Percentiles rank a stretch among this genome's conserved stretches.
These are phyloP conservation scores for Aspergillus felis DNA, from an alignment of 2,329 filamentous ascomycete genomes.

Conservation along the genomic window DNA sequence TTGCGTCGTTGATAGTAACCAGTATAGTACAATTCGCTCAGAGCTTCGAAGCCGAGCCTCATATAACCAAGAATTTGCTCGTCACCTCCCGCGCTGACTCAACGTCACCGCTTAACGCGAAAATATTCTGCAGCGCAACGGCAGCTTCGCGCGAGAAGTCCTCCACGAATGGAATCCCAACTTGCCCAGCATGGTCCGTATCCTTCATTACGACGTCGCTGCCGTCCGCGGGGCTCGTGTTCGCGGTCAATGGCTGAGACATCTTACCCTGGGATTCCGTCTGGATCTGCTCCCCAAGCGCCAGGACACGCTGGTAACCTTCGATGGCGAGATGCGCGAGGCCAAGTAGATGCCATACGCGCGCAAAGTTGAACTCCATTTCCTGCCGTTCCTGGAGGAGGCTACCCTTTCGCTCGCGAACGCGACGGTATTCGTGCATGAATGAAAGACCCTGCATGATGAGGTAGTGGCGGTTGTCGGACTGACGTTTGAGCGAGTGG, in stretches of 20 bases:
- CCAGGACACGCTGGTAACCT: conserved; percentile 62
- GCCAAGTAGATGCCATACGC: conserved; percentile 72
- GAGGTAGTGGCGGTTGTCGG: conserved; percentile 83
- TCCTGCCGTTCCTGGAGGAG: conserved; percentile 59
- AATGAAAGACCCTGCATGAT: conserved; percentile 83
- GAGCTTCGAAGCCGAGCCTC: neutral
- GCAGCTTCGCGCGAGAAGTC: conserved; percentile 68
- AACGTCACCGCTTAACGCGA: conserved; percentile 61
- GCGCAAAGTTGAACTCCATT: conserved; percentile 75
- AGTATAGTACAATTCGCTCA: neutral
- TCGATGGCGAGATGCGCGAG: conserved; percentile 67
- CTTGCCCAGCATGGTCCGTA: conserved; percentile 5
- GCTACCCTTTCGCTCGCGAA: conserved; percentile 47
- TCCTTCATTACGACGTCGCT: conserved; percentile 25
- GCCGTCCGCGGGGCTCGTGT: conserved; percentile 43
- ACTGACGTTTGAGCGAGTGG: conserved; percentile 82
- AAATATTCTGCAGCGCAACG: conserved; percentile 68
- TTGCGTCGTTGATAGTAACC: neutral
- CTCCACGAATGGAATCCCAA: conserved; percentile 38
- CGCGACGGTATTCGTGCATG: conserved; percentile 67
- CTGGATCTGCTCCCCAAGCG: conserved; percentile 46
- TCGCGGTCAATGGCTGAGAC: conserved; percentile 5
- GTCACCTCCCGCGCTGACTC: conserved; percentile 59
- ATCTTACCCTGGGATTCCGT: conserved; percentile 20
- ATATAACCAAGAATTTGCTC: conserved; percentile 55